These are phyloP conservation scores for Boletus sp. DNA, from an alignment of 1,284 basidiomycete species.

Conservation along the genomic window DNA sequence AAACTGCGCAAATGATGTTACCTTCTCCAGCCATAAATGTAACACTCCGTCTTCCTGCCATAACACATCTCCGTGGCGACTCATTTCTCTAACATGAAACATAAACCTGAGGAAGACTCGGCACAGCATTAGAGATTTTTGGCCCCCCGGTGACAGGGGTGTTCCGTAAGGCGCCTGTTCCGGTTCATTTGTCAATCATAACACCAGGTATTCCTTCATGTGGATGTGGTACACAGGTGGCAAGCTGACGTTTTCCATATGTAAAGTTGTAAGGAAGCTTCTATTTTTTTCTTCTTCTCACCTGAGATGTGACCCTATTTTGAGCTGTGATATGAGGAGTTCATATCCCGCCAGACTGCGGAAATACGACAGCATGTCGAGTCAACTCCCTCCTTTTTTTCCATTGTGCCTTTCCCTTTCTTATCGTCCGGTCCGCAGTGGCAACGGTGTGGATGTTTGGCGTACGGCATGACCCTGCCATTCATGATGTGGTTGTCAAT, in stretches of 20 bases:
- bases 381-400: neutral
- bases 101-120: constrained; percentile 5
- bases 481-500: constrained; percentile 1
- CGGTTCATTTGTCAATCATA: neutral
- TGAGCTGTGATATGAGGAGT: constrained; percentile 2
- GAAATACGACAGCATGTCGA: constrained; percentile 13
- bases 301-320: constrained; percentile 16
- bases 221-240: constrained; percentile 1
- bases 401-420: neutral
- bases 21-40: neutral
- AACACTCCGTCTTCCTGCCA: neutral
- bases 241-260: constrained; percentile 11
- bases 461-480: neutral
- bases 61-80: constrained; percentile 10
- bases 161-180: constrained; percentile 18
- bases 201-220: constrained; percentile 4
- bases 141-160: constrained; percentile 21
- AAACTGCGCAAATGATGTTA: neutral
- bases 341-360: constrained; percentile 3
- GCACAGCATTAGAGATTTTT: constrained; percentile 28
- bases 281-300: constrained; percentile 15
- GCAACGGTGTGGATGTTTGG: neutral
- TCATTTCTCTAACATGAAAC: constrained; percentile 17
- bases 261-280: constrained; percentile 6
- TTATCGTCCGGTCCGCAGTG: neutral